Evolutionary conservation across 2,329 filamentous ascomycete genomes (phyloP).

Genomic region (Cordyceps javanica): DNA sequence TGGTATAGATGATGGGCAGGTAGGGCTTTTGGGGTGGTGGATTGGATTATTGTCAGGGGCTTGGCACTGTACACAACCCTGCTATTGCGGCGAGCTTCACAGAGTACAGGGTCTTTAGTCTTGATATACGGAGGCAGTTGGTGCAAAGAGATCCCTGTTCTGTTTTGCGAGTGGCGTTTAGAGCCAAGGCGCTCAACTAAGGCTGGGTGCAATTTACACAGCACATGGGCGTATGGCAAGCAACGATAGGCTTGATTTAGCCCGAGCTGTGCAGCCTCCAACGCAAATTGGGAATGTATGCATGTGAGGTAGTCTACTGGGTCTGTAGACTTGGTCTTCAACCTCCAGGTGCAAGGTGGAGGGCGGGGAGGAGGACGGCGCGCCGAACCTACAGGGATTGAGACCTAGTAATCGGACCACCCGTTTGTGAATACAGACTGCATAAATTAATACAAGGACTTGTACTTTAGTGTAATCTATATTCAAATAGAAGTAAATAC

Average conservation of each 20-base stretch:
- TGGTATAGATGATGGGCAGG: neutral
- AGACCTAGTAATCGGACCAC: too few relatives aligned
- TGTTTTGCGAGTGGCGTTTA: too few relatives aligned
- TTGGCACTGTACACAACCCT: neutral
- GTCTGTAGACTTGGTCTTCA: neutral
- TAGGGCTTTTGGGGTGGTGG: too few relatives aligned
- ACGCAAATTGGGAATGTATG: neutral
- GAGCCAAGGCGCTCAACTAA: neutral
- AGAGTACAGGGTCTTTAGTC: too few relatives aligned
- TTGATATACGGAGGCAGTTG: too few relatives aligned
- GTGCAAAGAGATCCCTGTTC: too few relatives aligned
- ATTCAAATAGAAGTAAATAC: too few relatives aligned
- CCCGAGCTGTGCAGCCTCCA: neutral
- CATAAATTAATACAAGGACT: too few relatives aligned
- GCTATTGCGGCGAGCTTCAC: neutral
- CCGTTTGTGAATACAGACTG: too few relatives aligned
- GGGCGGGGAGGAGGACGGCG: neutral
- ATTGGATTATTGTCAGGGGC: neutral
- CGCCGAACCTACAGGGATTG: too few relatives aligned
- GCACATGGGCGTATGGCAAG: neutral
- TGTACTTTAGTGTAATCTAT: too few relatives aligned
- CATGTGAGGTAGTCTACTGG: neutral
- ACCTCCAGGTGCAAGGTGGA: neutral
- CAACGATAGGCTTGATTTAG: neutral
- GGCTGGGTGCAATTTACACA: neutral